phyloP scores from a whole-genome alignment of 1,139 yeast genomes.

The Sugiyamaella novakii region DNA sequence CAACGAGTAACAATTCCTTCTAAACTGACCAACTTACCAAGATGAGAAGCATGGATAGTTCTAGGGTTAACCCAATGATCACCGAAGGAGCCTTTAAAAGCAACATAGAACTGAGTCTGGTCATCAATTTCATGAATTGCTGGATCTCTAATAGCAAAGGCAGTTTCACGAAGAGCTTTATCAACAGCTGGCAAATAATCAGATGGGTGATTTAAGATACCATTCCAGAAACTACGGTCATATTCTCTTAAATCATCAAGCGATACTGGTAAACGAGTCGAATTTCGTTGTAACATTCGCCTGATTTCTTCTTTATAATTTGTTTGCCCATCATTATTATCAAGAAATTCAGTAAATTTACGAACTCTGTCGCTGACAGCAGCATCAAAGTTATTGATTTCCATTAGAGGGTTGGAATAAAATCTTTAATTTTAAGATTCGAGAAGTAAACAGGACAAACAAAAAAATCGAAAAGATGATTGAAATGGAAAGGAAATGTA shows the following conservation, averaged over 20 bases:
- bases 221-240: slow-evolving; percentile 77
- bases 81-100: slow-evolving; percentile 92
- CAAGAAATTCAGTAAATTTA: slow-evolving; percentile 85
- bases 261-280: slow-evolving; percentile 70
- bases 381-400: slow-evolving; percentile 34
- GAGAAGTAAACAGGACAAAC: too few relatives aligned
- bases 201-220: slow-evolving; percentile 73
- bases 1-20: slow-evolving; percentile 97
- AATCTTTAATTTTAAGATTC: too few relatives aligned
- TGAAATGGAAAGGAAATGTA: too few relatives aligned
- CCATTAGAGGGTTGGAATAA: slow-evolving; percentile 9
- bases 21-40: slow-evolving; percentile 81
- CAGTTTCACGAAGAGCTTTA: slow-evolving; percentile 76
- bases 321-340: slow-evolving; percentile 51
- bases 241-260: slow-evolving; percentile 87
- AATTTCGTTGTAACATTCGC: slow-evolving; percentile 66
- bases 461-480: too few relatives aligned
- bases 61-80: slow-evolving; percentile 86
- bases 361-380: slow-evolving; percentile 73
- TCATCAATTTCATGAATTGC: slow-evolving; percentile 53
- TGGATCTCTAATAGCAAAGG: slow-evolving; percentile 51
- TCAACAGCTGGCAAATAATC: slow-evolving; percentile 90
- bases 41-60: slow-evolving; percentile 71
- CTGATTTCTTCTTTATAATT: slow-evolving; percentile 71
- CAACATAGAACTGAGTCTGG: slow-evolving; percentile 69